Evolutionary conservation across 2,329 filamentous ascomycete species (phyloP), one percentile per base, ranked within the genome.

Genomic region (Alternaria triticina): DNA sequence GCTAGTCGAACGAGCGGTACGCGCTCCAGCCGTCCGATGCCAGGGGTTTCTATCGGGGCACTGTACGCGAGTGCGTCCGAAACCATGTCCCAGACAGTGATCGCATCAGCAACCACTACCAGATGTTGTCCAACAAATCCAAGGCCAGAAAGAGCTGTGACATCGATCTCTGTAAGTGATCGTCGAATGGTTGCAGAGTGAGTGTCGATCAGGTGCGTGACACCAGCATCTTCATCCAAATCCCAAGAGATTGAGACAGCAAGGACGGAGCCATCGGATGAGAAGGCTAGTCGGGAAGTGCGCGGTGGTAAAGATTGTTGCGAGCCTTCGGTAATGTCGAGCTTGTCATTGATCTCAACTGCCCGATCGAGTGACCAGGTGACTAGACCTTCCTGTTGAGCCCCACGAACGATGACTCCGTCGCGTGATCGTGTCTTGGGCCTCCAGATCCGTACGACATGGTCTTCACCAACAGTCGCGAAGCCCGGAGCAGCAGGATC

Each of bases 81-180:
- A 8, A 98, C 92, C 11, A 96, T 86, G 77, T 99, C 92, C 84
- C 93, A 97, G 36, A 97, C 90, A 44, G 88, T 85, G 9, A 97
- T 84, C 27, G 88, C 86, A 46, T 90, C 86, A 0, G 93, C 93
- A 1, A 97, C 82, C 49, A 92, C 86, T 61, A 98, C 84, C 17
- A 99, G 82, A 74, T 91, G 90, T 23, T 90, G 89, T 3, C 89
- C 90, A 3, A 96, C 81, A 57, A 96, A 90, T 6, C 86, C 88
- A 28, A 96, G 80, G n/a, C 87, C 88, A 61, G 89, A 86, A 8
- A 94, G 83, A 17, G 86, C 84, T 6, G 89, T 88, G 55, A 85
- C 85, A 80, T 91, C 90, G 46, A 95, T 82, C 3, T 89, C 89
- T 6, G 90, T 86, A 17, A 94, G 86, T 1, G 88, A 89, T 67